Evolutionary conservation across 148 eudicot genomes (phyloP).

Genomic region (Vaccinium vitisidaea): DNA sequence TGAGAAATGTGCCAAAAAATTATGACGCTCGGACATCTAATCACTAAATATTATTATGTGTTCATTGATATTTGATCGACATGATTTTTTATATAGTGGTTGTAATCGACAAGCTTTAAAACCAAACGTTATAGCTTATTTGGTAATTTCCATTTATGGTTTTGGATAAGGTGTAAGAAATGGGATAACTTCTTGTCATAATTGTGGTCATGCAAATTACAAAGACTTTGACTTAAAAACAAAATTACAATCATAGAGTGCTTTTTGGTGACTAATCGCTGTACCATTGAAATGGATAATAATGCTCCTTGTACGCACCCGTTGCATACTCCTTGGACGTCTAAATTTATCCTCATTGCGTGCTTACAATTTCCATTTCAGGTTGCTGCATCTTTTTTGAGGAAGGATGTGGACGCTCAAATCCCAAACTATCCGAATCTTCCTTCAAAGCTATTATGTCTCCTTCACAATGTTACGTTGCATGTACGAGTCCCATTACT

Average conservation of each 20-base stretch:
- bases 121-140: too few relatives aligned
- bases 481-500: constrained; percentile 48
- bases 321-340: too few relatives aligned
- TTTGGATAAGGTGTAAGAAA: too few relatives aligned
- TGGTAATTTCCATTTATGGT: too few relatives aligned
- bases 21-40: too few relatives aligned
- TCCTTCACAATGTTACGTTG: constrained; percentile 83
- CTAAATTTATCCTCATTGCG: too few relatives aligned
- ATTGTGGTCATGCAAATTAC: too few relatives aligned
- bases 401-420: constrained; percentile 79
- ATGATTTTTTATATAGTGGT: not conserved
- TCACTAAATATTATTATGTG: not conserved
- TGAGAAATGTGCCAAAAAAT: not conserved
- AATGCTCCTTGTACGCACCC: not conserved
- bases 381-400: constrained; percentile 99
- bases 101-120: too few relatives aligned
- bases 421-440: constrained; percentile 87
- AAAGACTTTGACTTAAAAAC: too few relatives aligned
- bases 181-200: too few relatives aligned
- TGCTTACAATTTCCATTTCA: constrained; percentile 37
- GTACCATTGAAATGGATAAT: constrained; percentile 1
- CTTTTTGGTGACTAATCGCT: not conserved
- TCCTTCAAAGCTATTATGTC: constrained; percentile 79
- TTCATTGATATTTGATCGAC: not conserved
- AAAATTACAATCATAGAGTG: not conserved